phyloP scores from a whole-genome alignment of 495 filamentous ascomycete species.

The Cairneyella variabilis region DNA sequence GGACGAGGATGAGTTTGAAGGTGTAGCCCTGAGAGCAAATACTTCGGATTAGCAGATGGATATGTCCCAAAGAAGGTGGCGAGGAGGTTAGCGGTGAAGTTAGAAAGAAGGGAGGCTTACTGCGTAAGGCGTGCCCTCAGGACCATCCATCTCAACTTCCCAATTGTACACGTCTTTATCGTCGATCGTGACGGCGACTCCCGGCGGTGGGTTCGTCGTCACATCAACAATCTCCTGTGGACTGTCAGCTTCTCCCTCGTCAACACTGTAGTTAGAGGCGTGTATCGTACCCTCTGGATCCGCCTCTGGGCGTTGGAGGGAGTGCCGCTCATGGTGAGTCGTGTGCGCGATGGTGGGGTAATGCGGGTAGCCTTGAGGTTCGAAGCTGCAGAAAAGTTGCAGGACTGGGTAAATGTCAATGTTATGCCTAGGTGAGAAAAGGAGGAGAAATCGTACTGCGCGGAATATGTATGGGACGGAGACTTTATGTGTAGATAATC shows the following conservation, averaged over 20 bases:
- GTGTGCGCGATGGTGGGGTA: background rate
- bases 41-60: background rate
- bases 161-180: constrained; percentile 80
- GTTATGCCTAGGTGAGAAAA: too few species aligned
- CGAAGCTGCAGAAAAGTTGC: too few species aligned
- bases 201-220: constrained; percentile 55
- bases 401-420: too few species aligned
- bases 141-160: constrained; percentile 75
- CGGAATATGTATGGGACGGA: too few species aligned
- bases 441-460: too few species aligned
- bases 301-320: too few species aligned
- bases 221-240: constrained; percentile 70
- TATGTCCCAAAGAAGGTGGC: background rate
- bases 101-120: constrained; percentile 35
- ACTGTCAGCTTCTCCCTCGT: constrained; percentile 11
- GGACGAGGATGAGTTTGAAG: constrained; percentile 71
- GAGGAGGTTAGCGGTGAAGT: background rate
- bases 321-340: constrained; percentile 28
- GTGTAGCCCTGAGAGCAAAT: constrained; percentile 65
- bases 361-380: too few species aligned
- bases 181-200: constrained; percentile 59
- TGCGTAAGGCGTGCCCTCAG: constrained; percentile 65
- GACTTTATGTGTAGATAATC: too few species aligned
- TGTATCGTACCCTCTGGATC: too few species aligned
- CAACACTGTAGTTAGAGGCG: too few species aligned